These are phyloP conservation scores for Diplotaxis tenuifolia DNA, from an alignment of 345 rosid species.

Conservation along the genomic window DNA sequence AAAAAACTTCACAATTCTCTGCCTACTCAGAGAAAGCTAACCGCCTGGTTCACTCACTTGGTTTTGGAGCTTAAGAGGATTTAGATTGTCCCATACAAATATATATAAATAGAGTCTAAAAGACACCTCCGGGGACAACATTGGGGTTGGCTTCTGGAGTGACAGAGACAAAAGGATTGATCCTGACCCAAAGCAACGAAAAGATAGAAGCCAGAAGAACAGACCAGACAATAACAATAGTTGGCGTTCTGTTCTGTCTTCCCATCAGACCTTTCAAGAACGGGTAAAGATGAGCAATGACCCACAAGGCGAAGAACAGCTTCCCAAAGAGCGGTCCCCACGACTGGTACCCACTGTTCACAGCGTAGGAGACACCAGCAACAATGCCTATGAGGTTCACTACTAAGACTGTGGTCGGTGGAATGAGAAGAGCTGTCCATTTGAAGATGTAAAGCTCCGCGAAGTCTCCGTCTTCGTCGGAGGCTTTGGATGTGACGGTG, in stretches of 20 bases:
- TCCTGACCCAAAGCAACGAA: not conserved
- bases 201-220: not conserved
- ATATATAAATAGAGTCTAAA: not conserved
- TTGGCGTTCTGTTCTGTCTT: not conserved
- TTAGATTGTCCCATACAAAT: not conserved
- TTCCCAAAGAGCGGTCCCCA: conserved; percentile 1
- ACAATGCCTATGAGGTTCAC: conserved; percentile 2
- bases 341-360: not conserved
- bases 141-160: not conserved
- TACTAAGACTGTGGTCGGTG: not conserved
- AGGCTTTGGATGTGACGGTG: not conserved
- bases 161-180: not conserved
- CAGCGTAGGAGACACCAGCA: not conserved
- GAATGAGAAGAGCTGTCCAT: conserved; percentile 1
- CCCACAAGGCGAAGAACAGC: not conserved
- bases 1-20: not conserved
- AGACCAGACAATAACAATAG: not conserved
- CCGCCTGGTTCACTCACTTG: not conserved
- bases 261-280: not conserved
- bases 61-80: not conserved
- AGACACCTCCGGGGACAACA: not conserved
- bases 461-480: not conserved
- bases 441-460: not conserved
- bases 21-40: not conserved
- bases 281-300: not conserved